phyloP scores from a whole-genome alignment of 805 yeast species.

The Ogataea nitratoaversa region DNA sequence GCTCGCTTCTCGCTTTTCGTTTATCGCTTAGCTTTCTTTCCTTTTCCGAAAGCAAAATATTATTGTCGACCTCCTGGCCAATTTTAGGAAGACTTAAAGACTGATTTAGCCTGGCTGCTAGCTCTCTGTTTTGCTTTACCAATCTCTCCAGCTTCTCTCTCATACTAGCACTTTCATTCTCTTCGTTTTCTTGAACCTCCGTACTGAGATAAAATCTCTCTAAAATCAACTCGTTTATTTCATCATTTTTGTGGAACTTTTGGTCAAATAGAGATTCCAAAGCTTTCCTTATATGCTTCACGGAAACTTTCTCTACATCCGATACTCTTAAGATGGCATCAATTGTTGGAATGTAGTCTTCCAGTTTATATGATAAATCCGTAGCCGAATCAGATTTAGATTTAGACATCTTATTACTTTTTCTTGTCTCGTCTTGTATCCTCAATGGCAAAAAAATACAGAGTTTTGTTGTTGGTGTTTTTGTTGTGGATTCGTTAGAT shows the following conservation, averaged over 20 bases:
- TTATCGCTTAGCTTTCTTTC: not conserved
- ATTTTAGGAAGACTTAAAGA: constrained; percentile 15
- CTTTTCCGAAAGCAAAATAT: constrained; percentile 6
- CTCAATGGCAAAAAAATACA: no score
- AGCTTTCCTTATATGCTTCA: constrained; percentile 66
- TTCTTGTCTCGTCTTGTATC: no score
- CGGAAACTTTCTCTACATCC: constrained; percentile 64
- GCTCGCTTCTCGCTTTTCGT: no score
- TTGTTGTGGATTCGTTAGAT: not conserved
- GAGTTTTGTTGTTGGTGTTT: no score
- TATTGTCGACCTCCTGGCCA: constrained; percentile 10
- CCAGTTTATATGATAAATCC: constrained; percentile 5
- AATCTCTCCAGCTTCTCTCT: constrained; percentile 32
- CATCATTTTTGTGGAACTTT: constrained; percentile 51
- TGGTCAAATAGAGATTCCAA: constrained; percentile 63
- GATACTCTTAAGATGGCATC: constrained; percentile 73
- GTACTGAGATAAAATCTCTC: constrained; percentile 48
- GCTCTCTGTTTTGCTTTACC: constrained; percentile 43
- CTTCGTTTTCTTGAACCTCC: constrained; percentile 33
- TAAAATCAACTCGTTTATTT: constrained; percentile 56
- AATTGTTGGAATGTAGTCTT: constrained; percentile 53
- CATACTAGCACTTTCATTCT: constrained; percentile 8
- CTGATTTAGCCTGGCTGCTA: constrained; percentile 34
- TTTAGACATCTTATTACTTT: no score
- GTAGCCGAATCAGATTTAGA: not conserved